Evolutionary conservation across 352 stramenopile genomes (phyloP).

Genomic region (Phytophthora litchii): DNA sequence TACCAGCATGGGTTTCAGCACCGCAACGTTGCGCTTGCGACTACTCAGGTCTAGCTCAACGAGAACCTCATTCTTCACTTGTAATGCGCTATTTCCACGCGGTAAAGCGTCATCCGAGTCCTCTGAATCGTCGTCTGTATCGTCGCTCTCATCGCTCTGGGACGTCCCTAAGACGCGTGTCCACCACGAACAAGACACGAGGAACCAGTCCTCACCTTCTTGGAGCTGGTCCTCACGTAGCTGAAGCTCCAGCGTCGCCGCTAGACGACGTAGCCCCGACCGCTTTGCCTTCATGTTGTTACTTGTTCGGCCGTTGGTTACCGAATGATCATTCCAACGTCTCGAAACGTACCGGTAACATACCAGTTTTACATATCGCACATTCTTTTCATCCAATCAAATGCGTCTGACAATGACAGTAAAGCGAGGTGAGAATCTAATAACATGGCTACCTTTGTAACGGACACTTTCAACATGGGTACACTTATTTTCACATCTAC

Average conservation of each 20-base stretch:
- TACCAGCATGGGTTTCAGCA: constrained; percentile 69
- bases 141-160: constrained; percentile 24
- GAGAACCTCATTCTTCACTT: constrained; percentile 51
- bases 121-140: constrained; percentile 46
- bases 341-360: background rate
- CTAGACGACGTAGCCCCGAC: constrained; percentile 16
- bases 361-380: background rate
- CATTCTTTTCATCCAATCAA: background rate
- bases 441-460: constrained; percentile 1
- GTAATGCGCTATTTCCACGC: constrained; percentile 16
- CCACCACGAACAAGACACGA: constrained; percentile 68
- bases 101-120: constrained; percentile 21
- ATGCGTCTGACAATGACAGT: background rate
- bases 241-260: constrained; percentile 31
- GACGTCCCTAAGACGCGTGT: constrained; percentile 34
- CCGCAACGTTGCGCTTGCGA: constrained; percentile 43
- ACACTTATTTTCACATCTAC: constrained; percentile 9
- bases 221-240: constrained; percentile 44
- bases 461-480: background rate
- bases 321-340: constrained; percentile 7
- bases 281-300: constrained; percentile 11
- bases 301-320: background rate
- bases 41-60: constrained; percentile 58
- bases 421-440: background rate
- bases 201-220: constrained; percentile 66